phyloP scores from a whole-genome alignment of 1,284 basidiomycete species.

The Ceratobasidium sp. region DNA sequence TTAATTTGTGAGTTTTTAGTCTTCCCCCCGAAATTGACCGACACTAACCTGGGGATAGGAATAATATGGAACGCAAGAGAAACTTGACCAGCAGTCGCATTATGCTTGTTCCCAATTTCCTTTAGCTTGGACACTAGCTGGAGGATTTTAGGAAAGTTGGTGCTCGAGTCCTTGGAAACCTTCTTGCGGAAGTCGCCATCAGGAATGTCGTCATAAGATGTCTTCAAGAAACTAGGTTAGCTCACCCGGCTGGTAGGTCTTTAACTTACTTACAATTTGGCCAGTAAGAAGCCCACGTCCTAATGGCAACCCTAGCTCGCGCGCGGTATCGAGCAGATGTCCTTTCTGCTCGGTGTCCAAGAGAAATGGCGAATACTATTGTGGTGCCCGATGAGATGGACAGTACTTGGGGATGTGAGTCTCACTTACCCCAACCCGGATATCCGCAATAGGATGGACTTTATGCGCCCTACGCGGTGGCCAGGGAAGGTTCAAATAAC shows the following conservation, averaged over 20 bases:
- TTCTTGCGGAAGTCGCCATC: slow-evolving; percentile 36
- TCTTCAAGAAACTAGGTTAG: not conserved
- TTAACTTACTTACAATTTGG: slow-evolving; percentile 10
- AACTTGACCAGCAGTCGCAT: slow-evolving; percentile 62
- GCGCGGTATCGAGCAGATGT: slow-evolving; percentile 35
- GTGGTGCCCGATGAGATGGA: not conserved
- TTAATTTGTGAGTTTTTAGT: slow-evolving; percentile 2
- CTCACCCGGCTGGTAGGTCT: not conserved
- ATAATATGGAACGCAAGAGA: slow-evolving; percentile 67
- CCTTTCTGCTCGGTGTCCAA: slow-evolving; percentile 38
- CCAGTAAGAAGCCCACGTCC: slow-evolving; percentile 55
- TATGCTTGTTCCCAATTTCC: slow-evolving; percentile 57
- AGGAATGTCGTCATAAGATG: slow-evolving; percentile 27
- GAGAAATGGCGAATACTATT: slow-evolving; percentile 43
- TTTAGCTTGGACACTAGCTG: slow-evolving; percentile 59
- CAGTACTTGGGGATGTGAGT: not conserved
- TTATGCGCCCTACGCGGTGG: slow-evolving; percentile 62
- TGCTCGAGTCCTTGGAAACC: slow-evolving; percentile 51
- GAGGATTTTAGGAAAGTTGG: slow-evolving; percentile 66
- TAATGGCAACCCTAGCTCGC: slow-evolving; percentile 45
- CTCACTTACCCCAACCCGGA: slow-evolving; percentile 39
- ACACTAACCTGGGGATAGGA: slow-evolving; percentile 58
- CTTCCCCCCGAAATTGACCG: not conserved
- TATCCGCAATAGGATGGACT: slow-evolving; percentile 34
- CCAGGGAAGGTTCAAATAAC: slow-evolving; percentile 65